These are phyloP conservation scores for Coemansia sp. DNA, from an alignment of 192 early-diverging fungal genomes.

Conservation along the genomic window DNA sequence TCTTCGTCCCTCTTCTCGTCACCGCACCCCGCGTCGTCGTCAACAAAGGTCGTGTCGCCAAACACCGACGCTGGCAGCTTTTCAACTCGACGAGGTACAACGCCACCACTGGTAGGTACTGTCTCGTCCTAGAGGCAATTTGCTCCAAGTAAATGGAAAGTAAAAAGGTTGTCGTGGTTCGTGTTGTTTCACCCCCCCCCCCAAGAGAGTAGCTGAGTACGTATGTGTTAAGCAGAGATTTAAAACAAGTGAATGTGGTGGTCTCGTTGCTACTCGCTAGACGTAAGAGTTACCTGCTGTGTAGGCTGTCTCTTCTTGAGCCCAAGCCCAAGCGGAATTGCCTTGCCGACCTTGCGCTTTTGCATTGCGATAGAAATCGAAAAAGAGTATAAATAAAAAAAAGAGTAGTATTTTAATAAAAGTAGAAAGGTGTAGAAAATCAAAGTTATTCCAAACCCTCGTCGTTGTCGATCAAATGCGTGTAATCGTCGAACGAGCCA, in stretches of 20 bases:
- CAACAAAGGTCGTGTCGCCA: not conserved
- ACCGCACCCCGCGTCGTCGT: not conserved
- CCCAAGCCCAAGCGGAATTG: slow-evolving; percentile 24
- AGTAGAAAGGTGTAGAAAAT: not conserved
- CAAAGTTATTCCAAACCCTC: slow-evolving; percentile 36
- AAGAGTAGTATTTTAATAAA: not conserved
- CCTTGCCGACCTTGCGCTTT: slow-evolving; percentile 30
- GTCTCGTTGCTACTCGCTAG: not conserved
- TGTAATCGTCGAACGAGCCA: slow-evolving; percentile 74
- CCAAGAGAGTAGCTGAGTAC: not conserved
- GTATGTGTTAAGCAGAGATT: not conserved
- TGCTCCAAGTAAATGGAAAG: not conserved
- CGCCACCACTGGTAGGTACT: not conserved
- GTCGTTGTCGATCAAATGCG: slow-evolving; percentile 51
- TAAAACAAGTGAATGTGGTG: not conserved
- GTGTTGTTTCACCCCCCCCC: not conserved
- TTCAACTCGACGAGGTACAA: not conserved
- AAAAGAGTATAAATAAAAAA: slow-evolving; percentile 9
- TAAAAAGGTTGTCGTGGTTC: not conserved
- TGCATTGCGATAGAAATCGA: slow-evolving; percentile 27
- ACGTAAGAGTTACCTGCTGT: slow-evolving; percentile 19
- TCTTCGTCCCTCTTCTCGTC: slow-evolving; percentile 4
- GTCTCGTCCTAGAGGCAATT: not conserved
- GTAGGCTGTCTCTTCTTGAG: slow-evolving; percentile 9
- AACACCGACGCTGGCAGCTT: not conserved